Conservation (phyloP, 1,284 basidiomycete genomes). For the Ustilago bromivora region DNA sequence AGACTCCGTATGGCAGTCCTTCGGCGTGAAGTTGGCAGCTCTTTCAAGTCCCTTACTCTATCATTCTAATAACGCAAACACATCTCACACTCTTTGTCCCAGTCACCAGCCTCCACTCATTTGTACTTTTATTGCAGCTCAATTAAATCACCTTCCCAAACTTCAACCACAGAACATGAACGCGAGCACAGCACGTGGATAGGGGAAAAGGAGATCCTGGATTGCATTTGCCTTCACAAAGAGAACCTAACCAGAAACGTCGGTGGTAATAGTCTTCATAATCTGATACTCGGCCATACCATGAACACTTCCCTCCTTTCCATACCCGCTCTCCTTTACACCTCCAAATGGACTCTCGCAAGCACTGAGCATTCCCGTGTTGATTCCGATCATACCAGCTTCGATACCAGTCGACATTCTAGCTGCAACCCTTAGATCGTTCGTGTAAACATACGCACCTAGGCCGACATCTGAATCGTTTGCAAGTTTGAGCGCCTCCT, state of each 20-base stretch:
- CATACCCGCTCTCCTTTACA: conserved; percentile 44
- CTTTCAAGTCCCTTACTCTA: not conserved
- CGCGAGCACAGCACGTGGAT: not conserved
- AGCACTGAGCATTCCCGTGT: conserved; percentile 52
- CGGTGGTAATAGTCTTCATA: conserved; percentile 41
- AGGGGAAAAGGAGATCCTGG: not conserved
- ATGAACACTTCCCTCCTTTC: conserved; percentile 33
- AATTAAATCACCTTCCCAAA: not conserved
- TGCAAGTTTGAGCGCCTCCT: conserved; percentile 49
- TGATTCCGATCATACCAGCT: conserved; percentile 57
- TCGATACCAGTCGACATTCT: conserved; percentile 44
- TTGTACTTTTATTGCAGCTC: conserved; percentile 27
- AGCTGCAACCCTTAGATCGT: conserved; percentile 39
- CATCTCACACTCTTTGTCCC: not conserved
- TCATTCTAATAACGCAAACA: not conserved
- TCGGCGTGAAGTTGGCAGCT: conserved; percentile 1
- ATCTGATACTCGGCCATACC: conserved; percentile 46
- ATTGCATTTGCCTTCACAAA: not conserved
- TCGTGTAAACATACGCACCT: conserved; percentile 54
- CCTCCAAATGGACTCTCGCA: conserved; percentile 46
- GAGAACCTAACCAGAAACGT: conserved; percentile 12
- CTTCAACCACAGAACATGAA: not conserved
- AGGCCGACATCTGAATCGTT: conserved; percentile 54
- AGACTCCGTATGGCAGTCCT: conserved; percentile 43
- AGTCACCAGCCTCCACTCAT: conserved; percentile 9